These are phyloP conservation scores for Detonula confervacea DNA, from an alignment of 352 stramenopile species.

Conservation along the genomic window DNA sequence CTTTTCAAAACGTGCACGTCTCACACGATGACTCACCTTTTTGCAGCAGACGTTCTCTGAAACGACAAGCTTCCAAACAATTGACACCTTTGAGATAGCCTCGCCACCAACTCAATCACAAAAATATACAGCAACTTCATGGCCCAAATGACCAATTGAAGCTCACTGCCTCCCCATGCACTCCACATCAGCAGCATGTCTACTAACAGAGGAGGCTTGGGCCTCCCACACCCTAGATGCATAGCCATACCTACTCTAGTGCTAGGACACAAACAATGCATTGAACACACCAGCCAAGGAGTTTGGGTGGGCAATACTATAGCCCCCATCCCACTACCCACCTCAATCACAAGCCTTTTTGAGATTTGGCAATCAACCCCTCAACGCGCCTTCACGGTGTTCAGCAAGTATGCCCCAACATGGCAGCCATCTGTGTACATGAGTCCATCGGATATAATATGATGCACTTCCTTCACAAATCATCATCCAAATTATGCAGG, in stretches of 20 bases:
- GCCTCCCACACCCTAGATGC: conserved; percentile 19
- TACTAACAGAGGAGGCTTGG: conserved; percentile 17
- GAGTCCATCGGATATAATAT: too few species aligned
- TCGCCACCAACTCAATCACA: not conserved
- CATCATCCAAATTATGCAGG: not conserved
- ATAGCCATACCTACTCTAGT: conserved; percentile 24
- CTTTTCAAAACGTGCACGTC: conserved; percentile 19
- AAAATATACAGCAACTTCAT: not conserved
- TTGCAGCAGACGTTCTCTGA: conserved; percentile 12
- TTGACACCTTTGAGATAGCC: conserved; percentile 23
- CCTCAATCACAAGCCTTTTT: conserved; percentile 12
- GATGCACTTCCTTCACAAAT: not conserved
- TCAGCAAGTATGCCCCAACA: conserved; percentile 17
- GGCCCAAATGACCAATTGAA: not conserved
- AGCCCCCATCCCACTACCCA: not conserved
- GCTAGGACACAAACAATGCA: not conserved
- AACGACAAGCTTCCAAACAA: not conserved
- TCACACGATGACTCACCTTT: conserved; percentile 38
- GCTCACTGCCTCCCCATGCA: conserved; percentile 16
- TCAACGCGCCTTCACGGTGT: not conserved
- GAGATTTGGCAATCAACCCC: not conserved
- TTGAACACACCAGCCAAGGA: not conserved
- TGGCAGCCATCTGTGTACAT: too few species aligned
- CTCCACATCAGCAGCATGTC: conserved; percentile 17
- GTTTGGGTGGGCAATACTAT: not conserved